Conservation (phyloP, 148 eudicot genomes). For the Pharnaceum exiguum region DNA sequence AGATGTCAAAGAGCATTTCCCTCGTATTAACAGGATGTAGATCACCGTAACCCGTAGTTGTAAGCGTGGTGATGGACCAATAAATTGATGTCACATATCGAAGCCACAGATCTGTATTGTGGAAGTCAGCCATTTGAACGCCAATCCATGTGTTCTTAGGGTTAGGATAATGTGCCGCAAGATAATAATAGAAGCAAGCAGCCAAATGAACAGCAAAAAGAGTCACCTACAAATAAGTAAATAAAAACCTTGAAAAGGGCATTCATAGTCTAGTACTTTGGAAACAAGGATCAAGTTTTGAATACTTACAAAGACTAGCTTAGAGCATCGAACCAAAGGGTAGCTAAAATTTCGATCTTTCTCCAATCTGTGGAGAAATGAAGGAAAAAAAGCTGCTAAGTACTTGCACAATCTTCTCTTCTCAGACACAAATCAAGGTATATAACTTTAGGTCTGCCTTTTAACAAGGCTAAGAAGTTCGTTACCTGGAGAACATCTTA, state of each 20-base stretch:
- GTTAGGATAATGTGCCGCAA: constrained; percentile 45
- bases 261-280: background rate
- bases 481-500: constrained; percentile 72
- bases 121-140: constrained; percentile 25
- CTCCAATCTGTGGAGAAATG: constrained; percentile 47
- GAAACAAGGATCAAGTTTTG: background rate
- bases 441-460: background rate
- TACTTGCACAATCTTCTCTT: background rate
- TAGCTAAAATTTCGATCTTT: constrained; percentile 62
- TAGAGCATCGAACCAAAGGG: constrained; percentile 54
- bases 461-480: background rate
- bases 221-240: constrained; percentile 50
- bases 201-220: constrained; percentile 74
- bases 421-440: background rate
- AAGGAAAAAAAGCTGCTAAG: background rate
- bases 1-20: constrained; percentile 68
- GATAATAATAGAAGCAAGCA: constrained; percentile 54
- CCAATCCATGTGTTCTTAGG: constrained; percentile 62
- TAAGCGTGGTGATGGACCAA: constrained; percentile 80
- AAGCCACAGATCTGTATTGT: constrained; percentile 22
- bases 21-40: constrained; percentile 58
- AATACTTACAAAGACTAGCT: constrained; percentile 66
- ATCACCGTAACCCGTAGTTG: constrained; percentile 88
- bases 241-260: background rate
- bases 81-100: constrained; percentile 62